phyloP scores from a whole-genome alignment of 495 filamentous ascomycete species.

The Aspergillus wentii region DNA sequence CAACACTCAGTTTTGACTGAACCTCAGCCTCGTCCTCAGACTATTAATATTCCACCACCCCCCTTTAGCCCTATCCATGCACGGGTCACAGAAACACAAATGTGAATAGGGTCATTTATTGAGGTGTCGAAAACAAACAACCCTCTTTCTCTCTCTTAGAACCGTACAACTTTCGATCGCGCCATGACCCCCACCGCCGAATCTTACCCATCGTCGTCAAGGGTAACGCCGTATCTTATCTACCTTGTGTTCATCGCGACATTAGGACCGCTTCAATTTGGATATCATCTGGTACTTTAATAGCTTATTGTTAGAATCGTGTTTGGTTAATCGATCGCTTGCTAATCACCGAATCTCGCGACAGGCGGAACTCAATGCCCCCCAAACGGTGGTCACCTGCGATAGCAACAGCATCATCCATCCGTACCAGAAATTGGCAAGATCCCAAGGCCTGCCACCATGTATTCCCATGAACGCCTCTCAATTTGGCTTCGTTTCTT shows the following conservation, averaged over 20 bases:
- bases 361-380: conserved; percentile 92
- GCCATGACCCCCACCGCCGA: no score
- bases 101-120: no score
- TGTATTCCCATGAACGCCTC: conserved; percentile 78
- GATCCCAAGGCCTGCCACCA: conserved; percentile 48
- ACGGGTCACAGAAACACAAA: no score
- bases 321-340: conserved; percentile 11
- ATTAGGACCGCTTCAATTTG: conserved; percentile 85
- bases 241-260: conserved; percentile 60
- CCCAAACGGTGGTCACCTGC: conserved; percentile 84
- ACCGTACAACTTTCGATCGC: no score
- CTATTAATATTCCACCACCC: no score
- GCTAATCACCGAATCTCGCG: conserved; percentile 3
- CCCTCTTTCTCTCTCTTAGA: no score
- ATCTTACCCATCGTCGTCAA: no score
- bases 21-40: no score
- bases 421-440: conserved; percentile 15
- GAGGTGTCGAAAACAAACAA: no score
- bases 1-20: no score
- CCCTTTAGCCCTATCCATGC: no score
- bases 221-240: conserved; percentile 58
- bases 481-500: conserved; percentile 76
- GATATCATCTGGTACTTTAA: conserved; percentile 75
- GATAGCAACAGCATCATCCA: conserved; percentile 55
- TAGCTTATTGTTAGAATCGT: not conserved